Base-by-base conservation (phyloP, 148 eudicot species). In the Beta vulgaris region DNA sequence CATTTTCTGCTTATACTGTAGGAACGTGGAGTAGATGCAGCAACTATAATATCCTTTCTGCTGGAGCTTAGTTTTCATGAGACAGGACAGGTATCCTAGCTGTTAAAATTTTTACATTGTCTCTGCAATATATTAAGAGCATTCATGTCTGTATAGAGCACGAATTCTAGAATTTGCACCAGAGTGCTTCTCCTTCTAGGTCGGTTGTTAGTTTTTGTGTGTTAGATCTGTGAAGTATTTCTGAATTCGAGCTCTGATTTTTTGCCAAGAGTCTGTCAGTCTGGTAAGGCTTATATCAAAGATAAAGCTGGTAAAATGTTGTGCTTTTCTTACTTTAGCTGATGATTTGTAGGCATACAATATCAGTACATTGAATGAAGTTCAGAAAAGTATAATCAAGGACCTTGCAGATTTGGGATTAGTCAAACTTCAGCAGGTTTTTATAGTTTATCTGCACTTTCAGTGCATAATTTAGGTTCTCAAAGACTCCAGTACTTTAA, bases 11-110 rank as follows among this genome's bases (percentile, higher is more conserved):
- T 69, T 77, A 80, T 83, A 66, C 42, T 82, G 85, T 81, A 94
- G 98, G 98, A 91, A 67, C 88, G 85, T 39, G 93, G 93, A 69
- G 84, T 90, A 68, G 98, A 91, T 77, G 85, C 98, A 68, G 90
- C 96, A 44, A 89, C 89, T 83, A 81, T 94, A 59, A 94, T 94
- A 59, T 88, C 97, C 42, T 94, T 94, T 81, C 78, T 94, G 79
- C 86, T 94, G 79, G 98, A 94, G 86, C 97, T 94, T 75, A 94
- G 98, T 82, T 94, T 94, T 83, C 98, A 94, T 77, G 93, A 90
- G 70, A 87, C 89, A 16, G 98, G 98, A 62, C 89, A 91, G 98
- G 98, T 94, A 91, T 37, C 26, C 44, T n/a, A 12, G 26, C 64
- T 37, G 18, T 73, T 31, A 14, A 58, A n/a, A 12, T 2, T 37